phyloP scores from a whole-genome alignment of 176 grass and related monocot species.

The Eleusine coracana region DNA sequence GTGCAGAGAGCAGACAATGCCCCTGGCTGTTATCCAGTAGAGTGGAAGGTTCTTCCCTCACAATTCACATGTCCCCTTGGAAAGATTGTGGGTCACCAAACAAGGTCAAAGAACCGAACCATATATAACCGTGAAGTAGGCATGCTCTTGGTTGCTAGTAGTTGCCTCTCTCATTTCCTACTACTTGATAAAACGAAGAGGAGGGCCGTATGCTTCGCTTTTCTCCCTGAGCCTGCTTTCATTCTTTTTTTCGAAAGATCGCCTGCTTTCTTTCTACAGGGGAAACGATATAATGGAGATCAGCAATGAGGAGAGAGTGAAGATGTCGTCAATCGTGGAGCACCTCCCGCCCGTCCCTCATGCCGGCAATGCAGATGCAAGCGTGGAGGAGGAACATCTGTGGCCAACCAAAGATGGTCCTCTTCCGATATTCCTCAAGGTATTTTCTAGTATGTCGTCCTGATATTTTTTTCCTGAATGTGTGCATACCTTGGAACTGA shows the following conservation, averaged over 20 bases:
- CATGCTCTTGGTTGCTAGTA: conserved; percentile 68
- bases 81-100: conserved; percentile 86
- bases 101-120: conserved; percentile 21
- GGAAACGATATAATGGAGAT: conserved; percentile 52
- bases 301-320: conserved; percentile 48
- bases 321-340: conserved; percentile 35
- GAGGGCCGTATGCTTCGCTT: conserved; percentile 6
- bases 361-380: conserved; percentile 7
- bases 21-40: neutral
- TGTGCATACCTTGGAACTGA: neutral
- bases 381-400: conserved; percentile 40
- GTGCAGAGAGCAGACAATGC: neutral
- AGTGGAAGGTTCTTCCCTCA: conserved; percentile 33
- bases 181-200: conserved; percentile 44
- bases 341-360: conserved; percentile 38
- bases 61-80: neutral
- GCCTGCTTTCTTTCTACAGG: conserved; percentile 4
- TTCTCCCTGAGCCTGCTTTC: conserved; percentile 46
- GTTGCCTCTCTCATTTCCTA: conserved; percentile 45
- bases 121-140: conserved; percentile 50
- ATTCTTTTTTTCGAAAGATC: too few species aligned
- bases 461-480: neutral
- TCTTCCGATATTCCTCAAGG: conserved; percentile 94
- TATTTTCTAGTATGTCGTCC: conserved; percentile 12
- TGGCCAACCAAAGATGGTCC: conserved; percentile 62